phyloP scores from a whole-genome alignment of 768 basidiomycete species.

The Boletellus sp. region DNA sequence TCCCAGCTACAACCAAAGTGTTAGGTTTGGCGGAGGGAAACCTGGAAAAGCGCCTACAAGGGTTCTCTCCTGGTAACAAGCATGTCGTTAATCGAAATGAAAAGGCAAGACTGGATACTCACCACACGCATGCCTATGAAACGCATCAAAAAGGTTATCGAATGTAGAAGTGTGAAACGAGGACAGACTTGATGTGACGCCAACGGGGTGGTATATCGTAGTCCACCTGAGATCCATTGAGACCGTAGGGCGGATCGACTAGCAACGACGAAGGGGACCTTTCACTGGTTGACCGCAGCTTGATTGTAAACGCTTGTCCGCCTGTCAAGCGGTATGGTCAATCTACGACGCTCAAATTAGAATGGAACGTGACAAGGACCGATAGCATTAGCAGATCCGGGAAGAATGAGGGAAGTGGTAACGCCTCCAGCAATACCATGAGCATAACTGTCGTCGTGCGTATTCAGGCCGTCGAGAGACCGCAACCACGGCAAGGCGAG shows the following conservation, averaged over 20 bases:
- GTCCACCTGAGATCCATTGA: constrained; percentile 37
- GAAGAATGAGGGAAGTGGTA: constrained; percentile 72
- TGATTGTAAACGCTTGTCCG: constrained; percentile 77
- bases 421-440: constrained; percentile 65
- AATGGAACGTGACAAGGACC: constrained; percentile 32
- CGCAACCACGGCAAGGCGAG: constrained; percentile 57
- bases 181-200: constrained; percentile 72
- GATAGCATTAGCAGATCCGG: constrained; percentile 62
- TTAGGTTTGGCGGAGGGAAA: background rate
- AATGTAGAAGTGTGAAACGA: background rate
- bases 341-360: background rate
- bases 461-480: constrained; percentile 70
- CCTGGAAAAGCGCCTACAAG: constrained; percentile 28
- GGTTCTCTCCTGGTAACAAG: constrained; percentile 50
- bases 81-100: background rate
- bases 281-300: constrained; percentile 65
- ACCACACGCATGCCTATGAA: constrained; percentile 56
- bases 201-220: constrained; percentile 42
- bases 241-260: constrained; percentile 66
- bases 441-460: constrained; percentile 61
- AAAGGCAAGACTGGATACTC: constrained; percentile 27
- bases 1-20: constrained; percentile 6
- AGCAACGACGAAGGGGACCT: constrained; percentile 65
- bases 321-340: constrained; percentile 35
- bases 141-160: background rate